These are phyloP conservation scores for Periconia macrospinosa DNA, from an alignment of 2,329 filamentous ascomycete species.

Conservation along the genomic window DNA sequence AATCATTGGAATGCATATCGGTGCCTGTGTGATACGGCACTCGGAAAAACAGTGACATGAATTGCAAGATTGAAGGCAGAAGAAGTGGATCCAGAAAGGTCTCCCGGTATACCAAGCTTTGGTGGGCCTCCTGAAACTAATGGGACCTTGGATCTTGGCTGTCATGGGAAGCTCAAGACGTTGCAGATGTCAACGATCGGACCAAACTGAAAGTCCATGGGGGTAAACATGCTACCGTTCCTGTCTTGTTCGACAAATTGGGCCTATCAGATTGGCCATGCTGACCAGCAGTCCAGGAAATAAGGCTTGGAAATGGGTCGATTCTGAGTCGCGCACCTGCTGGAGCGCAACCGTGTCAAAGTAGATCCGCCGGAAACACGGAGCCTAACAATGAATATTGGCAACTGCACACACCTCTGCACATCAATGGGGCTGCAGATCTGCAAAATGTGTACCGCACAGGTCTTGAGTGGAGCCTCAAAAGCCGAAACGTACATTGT, in stretches of 20 bases:
- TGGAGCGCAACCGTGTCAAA: no score
- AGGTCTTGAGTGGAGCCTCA: no score
- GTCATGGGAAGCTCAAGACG: conserved; percentile 3
- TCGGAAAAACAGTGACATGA: background rate
- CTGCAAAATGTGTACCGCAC: background rate
- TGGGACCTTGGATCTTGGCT: background rate
- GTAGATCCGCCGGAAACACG: conserved; percentile 13
- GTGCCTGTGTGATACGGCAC: background rate
- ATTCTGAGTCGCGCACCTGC: background rate
- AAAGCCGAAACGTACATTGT: no score
- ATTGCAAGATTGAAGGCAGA: background rate
- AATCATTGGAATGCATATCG: background rate
- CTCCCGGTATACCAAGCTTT: background rate
- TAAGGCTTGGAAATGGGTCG: conserved; percentile 8
- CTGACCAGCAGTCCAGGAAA: conserved; percentile 8
- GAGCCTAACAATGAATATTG: conserved; percentile 4
- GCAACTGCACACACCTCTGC: background rate
- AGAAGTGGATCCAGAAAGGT: background rate
- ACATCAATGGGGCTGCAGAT: background rate
- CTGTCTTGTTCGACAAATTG: background rate
- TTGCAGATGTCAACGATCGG: conserved; percentile 15
- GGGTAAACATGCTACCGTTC: conserved; percentile 11
- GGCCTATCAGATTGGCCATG: conserved; percentile 6
- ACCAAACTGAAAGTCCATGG: conserved; percentile 6
- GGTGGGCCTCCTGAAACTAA: background rate